These are phyloP conservation scores for Orbilia javanica DNA, from an alignment of 2,329 filamentous ascomycete genomes.

Conservation along the genomic window DNA sequence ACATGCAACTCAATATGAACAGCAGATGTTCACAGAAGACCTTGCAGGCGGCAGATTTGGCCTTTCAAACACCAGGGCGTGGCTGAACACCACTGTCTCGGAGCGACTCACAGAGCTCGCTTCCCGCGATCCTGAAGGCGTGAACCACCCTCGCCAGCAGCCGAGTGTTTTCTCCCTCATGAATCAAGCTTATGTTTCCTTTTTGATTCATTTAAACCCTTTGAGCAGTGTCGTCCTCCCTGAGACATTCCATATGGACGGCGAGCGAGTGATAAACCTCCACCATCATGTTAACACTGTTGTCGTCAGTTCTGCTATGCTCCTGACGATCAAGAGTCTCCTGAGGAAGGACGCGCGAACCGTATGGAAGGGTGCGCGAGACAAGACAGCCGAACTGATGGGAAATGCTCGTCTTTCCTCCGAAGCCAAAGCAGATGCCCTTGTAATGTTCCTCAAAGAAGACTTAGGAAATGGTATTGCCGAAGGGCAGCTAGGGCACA, in stretches of 20 bases:
- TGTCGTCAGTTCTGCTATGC: constrained; percentile 78
- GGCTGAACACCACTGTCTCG: constrained; percentile 75
- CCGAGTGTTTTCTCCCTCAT: constrained; percentile 79
- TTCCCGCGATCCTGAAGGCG: constrained; percentile 76
- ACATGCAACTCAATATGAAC: constrained; percentile 79
- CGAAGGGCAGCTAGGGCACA: constrained; percentile 58
- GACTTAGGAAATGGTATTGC: constrained; percentile 44
- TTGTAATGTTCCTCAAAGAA: constrained; percentile 36
- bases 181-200: constrained; percentile 79
- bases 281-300: constrained; percentile 74
- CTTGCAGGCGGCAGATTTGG: constrained; percentile 71
- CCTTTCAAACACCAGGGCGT: constrained; percentile 73
- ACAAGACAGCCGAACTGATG: constrained; percentile 57
- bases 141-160: constrained; percentile 73
- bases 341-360: constrained; percentile 83
- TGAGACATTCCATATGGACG: constrained; percentile 80
- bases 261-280: constrained; percentile 73
- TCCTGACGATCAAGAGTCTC: constrained; percentile 84
- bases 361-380: constrained; percentile 74
- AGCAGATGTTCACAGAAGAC: constrained; percentile 77
- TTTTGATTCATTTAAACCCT: constrained; percentile 77
- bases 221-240: constrained; percentile 72
- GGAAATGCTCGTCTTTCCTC: constrained; percentile 5
- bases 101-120: constrained; percentile 76
- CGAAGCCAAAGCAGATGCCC: constrained; percentile 30